phyloP scores from a whole-genome alignment of 805 yeast genomes.

The Isabelozyma pseudorhagii region DNA sequence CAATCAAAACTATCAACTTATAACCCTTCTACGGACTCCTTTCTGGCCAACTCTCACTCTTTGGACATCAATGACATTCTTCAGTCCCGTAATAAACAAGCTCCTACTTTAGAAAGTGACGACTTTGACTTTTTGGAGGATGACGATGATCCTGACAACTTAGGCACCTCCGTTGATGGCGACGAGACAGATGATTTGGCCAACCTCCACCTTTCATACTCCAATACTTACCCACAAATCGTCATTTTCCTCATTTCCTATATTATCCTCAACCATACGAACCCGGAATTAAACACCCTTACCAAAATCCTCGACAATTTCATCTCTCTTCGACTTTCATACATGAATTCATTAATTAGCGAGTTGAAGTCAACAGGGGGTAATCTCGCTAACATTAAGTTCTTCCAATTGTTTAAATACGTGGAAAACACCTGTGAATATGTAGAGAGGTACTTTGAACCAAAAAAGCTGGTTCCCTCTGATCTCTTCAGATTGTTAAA shows the following conservation, averaged over 20 bases:
- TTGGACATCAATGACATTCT: background rate
- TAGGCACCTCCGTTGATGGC: conserved; percentile 2
- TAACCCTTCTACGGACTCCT: conserved; percentile 7
- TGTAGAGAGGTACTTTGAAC: conserved; percentile 19
- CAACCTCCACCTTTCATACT: conserved; percentile 5
- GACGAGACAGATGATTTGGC: background rate
- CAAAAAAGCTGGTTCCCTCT: conserved; percentile 1
- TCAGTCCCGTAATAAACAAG: background rate
- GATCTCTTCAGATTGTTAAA: conserved; percentile 11
- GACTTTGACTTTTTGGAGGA: conserved; percentile 13
- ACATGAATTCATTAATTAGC: conserved; percentile 8
- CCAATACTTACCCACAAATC: conserved; percentile 19
- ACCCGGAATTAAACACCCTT: conserved; percentile 12
- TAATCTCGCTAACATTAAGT: conserved; percentile 14
- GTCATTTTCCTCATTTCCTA: conserved; percentile 30
- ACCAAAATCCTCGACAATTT: conserved; percentile 18
- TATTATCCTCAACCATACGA: conserved; percentile 20
- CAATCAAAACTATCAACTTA: conserved; percentile 22
- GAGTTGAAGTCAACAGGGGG: conserved; percentile 1
- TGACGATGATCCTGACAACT: conserved; percentile 6
- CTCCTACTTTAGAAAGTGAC: conserved; percentile 3
- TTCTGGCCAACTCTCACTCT: background rate
- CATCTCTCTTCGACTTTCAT: conserved; percentile 18
- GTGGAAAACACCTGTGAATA: conserved; percentile 32
- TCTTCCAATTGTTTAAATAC: conserved; percentile 25